phyloP scores from a whole-genome alignment of 2,329 filamentous ascomycete genomes.

The Elsinoe arachidis region DNA sequence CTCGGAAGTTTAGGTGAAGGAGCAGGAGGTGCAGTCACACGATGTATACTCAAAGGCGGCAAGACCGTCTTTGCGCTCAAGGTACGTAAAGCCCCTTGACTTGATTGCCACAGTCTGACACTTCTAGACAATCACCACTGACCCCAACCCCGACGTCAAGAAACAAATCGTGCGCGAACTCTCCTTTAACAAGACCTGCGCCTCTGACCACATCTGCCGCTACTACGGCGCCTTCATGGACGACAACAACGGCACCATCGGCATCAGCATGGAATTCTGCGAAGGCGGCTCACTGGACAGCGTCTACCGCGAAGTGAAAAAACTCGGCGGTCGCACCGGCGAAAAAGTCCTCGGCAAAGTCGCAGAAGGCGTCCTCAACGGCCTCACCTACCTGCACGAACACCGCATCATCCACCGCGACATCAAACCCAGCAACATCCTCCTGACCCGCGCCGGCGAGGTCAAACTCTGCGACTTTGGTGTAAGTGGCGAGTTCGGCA shows the following conservation, averaged over 20 bases:
- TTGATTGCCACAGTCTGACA: conserved; percentile 11
- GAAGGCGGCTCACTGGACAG: conserved; percentile 93
- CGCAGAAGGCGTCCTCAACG: conserved; percentile 86
- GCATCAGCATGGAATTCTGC: conserved; percentile 98
- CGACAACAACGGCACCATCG: conserved; percentile 90
- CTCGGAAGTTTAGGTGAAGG: conserved; percentile 87
- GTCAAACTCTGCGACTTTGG: conserved; percentile 99
- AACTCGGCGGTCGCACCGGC: conserved; percentile 84
- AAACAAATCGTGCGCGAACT: conserved; percentile 96
- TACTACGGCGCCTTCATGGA: conserved; percentile 98
- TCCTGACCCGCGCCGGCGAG: conserved; percentile 82
- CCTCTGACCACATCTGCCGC: conserved; percentile 88
- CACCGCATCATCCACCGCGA: conserved; percentile 98
- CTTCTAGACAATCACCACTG: conserved; percentile 84
- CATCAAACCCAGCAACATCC: conserved; percentile 96
- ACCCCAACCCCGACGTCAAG: conserved; percentile 95
- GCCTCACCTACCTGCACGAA: conserved; percentile 87
- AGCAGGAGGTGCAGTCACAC: conserved; percentile 89
- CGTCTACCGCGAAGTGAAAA: conserved; percentile 95
- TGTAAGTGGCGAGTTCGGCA: conserved; percentile 94
- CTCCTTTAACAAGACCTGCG: conserved; percentile 95
- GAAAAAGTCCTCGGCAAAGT: conserved; percentile 97
- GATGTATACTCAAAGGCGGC: conserved; percentile 78
- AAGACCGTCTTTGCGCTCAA: conserved; percentile 95
- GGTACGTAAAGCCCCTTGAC: conserved; percentile 43